phyloP scores from a whole-genome alignment of 306 rosid genomes.

The Vigna reflexopilosa region DNA sequence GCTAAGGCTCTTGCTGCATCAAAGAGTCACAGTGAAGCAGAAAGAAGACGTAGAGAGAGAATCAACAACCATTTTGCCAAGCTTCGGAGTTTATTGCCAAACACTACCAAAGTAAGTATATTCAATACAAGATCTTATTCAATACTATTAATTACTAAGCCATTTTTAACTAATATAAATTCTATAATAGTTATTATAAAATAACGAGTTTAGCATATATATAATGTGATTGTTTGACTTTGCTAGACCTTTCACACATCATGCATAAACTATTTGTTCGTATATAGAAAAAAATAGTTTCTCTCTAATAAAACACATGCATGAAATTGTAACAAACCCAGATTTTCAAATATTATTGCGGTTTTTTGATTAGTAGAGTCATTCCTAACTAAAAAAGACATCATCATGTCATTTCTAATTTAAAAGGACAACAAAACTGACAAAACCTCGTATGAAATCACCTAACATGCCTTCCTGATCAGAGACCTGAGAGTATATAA shows the following conservation, averaged over 20 bases:
- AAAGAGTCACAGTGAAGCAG: constrained; percentile 92
- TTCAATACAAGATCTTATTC: too few relatives aligned
- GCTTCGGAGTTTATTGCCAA: constrained; percentile 85
- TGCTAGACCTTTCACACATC: too few relatives aligned
- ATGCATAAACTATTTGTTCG: neutral
- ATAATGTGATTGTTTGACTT: too few relatives aligned
- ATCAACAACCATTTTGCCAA: constrained; percentile 95
- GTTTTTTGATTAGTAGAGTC: neutral
- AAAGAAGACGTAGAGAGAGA: constrained; percentile 91
- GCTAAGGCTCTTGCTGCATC: constrained; percentile 96
- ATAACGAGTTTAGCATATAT: neutral
- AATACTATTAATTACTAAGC: too few relatives aligned
- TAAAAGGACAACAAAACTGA: neutral
- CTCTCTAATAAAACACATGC: neutral
- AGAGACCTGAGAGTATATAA: neutral
- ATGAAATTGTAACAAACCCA: neutral
- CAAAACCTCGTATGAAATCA: constrained; percentile 31
- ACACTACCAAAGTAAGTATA: constrained; percentile 83
- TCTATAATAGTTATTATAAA: neutral
- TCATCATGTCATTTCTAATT: too few relatives aligned
- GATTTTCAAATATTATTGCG: neutral
- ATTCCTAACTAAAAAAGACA: neutral
- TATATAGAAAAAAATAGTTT: neutral
- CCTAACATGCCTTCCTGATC: neutral
- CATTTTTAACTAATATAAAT: too few relatives aligned